These are phyloP conservation scores for Gastrolobium bilobum DNA, from an alignment of 306 rosid genomes.

Conservation along the genomic window DNA sequence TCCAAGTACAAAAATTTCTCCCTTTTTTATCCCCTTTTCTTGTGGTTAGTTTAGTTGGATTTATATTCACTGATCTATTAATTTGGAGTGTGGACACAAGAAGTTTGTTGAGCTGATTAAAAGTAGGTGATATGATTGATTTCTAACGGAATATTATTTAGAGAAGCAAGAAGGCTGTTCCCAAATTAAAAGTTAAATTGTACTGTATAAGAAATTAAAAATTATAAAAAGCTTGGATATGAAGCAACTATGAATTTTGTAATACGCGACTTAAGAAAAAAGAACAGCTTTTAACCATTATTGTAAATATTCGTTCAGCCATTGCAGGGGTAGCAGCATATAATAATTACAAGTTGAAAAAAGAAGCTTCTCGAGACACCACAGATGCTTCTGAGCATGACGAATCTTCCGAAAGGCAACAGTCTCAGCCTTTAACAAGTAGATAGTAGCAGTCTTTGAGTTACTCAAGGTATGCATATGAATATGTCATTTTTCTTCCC, in stretches of 20 bases:
- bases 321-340: conserved; percentile 98
- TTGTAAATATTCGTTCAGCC: conserved; percentile 65
- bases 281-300: conserved; percentile 28
- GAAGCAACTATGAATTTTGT: conserved; percentile 32
- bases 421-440: conserved; percentile 60
- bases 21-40: conserved; percentile 8
- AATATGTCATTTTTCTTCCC: conserved; percentile 13
- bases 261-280: conserved; percentile 29
- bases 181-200: conserved; percentile 20
- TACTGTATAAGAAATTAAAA: conserved; percentile 19
- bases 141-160: conserved; percentile 28
- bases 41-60: conserved; percentile 18
- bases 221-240: conserved; percentile 22
- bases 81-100: neutral
- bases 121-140: conserved; percentile 21
- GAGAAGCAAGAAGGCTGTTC: conserved; percentile 21
- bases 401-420: conserved; percentile 57
- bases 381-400: conserved; percentile 53
- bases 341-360: conserved; percentile 85
- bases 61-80: conserved; percentile 25
- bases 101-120: conserved; percentile 36
- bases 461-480: conserved; percentile 57
- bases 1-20: neutral
- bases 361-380: conserved; percentile 68
- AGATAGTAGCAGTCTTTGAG: conserved; percentile 60